Conservation (phyloP, 192 early-diverging fungal species). For the Piromyces sp. region DNA sequence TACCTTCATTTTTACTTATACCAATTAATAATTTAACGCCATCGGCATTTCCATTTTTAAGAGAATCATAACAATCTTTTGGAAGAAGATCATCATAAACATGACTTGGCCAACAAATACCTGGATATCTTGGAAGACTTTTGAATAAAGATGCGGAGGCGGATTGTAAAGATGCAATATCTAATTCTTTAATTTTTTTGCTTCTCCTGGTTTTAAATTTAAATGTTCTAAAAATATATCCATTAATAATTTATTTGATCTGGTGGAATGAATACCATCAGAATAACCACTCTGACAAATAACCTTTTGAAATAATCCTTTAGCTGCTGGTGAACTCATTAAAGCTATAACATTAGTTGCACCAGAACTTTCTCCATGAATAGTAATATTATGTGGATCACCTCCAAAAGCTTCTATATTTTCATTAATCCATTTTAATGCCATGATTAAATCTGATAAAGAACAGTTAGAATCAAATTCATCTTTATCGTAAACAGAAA, state of each 20-base stretch:
- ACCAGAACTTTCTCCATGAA: constrained; percentile 40
- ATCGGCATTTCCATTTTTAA: background rate
- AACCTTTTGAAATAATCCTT: background rate
- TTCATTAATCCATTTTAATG: constrained; percentile 33
- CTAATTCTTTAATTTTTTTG: background rate
- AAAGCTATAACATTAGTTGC: constrained; percentile 5
- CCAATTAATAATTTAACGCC: background rate
- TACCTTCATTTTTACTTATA: background rate
- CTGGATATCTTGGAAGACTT: background rate
- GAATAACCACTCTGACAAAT: background rate
- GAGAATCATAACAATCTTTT: background rate
- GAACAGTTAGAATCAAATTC: constrained; percentile 10
- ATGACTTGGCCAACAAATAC: background rate
- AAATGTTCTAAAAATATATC: background rate
- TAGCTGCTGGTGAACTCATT: background rate
- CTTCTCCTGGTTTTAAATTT: background rate
- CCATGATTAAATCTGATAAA: constrained; percentile 15
- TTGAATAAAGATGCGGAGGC: background rate
- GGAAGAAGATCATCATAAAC: background rate
- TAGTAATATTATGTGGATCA: constrained; percentile 30
- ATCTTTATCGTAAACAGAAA: background rate
- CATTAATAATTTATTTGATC: background rate
- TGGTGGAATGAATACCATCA: background rate
- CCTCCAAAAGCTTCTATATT: constrained; percentile 50
- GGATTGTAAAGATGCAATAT: background rate